Base-by-base conservation (phyloP, 495 filamentous ascomycete species). In the Hyaloscypha hepaticicola region DNA sequence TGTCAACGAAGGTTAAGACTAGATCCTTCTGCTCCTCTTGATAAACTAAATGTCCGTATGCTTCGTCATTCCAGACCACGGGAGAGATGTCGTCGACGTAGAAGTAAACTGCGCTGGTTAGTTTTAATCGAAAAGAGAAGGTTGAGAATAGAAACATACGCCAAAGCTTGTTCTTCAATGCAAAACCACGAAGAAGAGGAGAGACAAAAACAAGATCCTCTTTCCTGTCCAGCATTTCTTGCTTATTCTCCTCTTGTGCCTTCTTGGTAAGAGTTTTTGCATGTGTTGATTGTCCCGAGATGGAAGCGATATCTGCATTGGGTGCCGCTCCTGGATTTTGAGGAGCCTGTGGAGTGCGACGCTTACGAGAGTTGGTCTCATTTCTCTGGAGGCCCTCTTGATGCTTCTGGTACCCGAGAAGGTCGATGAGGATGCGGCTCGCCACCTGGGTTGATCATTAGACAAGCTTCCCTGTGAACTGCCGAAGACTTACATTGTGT, bases 121-220 rank as follows among this genome's bases (percentile, higher is more conserved):
- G 62, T 74, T 16, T 45, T 19, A 16, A 1, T 45, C 11, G 72
- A 22, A 73, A 60, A 50, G 66, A 67, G 41, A 74, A 76, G 1
- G 11, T 3, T n/a, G 41, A 21, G 7, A 45, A 24, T 21, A 33
- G 31, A 19, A 22, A 49, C 48, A 33, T 51, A 63, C 60, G 31
- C 77, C 76, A 79, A 1, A 73, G 59, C 68, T 78, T 77, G 49
- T 71, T 74, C 65, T 76, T 77, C 41, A 78, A 66, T n/a, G 73
- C 67, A 60, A 75, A 79, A 0, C 77, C 77, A n/a, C 73, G 60
- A n/a, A 78, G 64, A 25, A 76, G 50, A 27, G 73, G 76, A 2
- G 70, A 64, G 55, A 78, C 72, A 55, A 70, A 76, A 66, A 76
- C 71, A n/a, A 77, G 68, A 33, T 75, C 55, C 1, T 69, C 58